Base-by-base conservation (phyloP, 2,329 filamentous ascomycete species). In the Diaporthe ampelina region DNA sequence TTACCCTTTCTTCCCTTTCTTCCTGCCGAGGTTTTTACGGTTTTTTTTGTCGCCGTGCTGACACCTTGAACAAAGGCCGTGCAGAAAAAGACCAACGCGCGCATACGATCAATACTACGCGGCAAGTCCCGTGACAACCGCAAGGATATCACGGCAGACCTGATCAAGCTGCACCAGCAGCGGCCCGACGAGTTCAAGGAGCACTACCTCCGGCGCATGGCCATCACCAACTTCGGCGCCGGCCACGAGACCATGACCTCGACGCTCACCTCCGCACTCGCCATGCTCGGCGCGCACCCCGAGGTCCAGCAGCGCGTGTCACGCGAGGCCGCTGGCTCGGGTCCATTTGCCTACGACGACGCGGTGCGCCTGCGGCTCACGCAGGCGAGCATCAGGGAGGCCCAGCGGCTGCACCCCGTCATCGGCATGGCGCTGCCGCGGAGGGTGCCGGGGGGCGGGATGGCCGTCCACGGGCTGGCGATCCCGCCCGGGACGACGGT, bases 231-330 rank as follows among this genome's bases (percentile, higher is more conserved):
- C 76, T 89, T 90, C 76, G 88, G 88, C 15, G 88, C 88, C 1
- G 88, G 88, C 0, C 88, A 90, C 74, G 88, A 90, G 77, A 90
- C 88, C 0, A 84, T 89, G 81, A 87, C 86, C 15, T 88, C 88
- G 0, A 88, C 88, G 0, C 78, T 90, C 9, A 89, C 87, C 0
- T 85, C 88, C 4, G 81, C 84, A 29, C 78, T 90, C 61, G 81
- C 86, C 61, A 84, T 88, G 82, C 81, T 90, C 32, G 86, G 83
- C 1, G 83, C 83, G 0, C 82, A 86, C 40, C 52, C 77, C 0
- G 76, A 79, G 0, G 79, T 83, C 0, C 84, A 85, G 56, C 32
- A 73, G 0, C 79, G 76, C 3, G 81, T 87, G 0, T 73, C 77
- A 0, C 75, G 77, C 0, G 81, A 83, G 21, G 74, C 87, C 2